Percentiles rank a stretch among this genome's conserved stretches.
phyloP scores from a whole-genome alignment of 257 asterid genomes.

The Rauvolfia tetraphylla region DNA sequence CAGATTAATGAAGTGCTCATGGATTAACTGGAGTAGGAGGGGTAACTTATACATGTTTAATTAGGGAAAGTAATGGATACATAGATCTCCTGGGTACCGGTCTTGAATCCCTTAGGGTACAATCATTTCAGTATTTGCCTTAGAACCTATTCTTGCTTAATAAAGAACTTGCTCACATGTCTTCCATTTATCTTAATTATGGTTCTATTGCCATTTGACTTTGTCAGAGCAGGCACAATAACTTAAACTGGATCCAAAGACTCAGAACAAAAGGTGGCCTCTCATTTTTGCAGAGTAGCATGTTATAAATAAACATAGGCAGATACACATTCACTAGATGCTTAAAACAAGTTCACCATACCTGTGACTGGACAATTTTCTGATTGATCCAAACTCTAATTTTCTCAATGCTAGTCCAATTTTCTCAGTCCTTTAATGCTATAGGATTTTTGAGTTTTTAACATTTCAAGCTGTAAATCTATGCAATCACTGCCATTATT shows the following conservation, averaged over 20 bases:
- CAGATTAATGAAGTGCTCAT: neutral
- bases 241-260: neutral
- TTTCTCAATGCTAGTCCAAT: no score
- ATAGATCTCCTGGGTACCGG: neutral
- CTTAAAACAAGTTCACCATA: neutral
- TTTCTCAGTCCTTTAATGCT: neutral
- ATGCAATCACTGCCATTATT: neutral
- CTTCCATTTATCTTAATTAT: neutral
- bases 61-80: neutral
- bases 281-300: neutral
- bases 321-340: neutral
- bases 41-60: neutral
- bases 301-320: neutral
- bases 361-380: neutral
- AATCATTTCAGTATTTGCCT: neutral
- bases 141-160: neutral
- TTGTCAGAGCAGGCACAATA: neutral
- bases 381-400: neutral
- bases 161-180: neutral
- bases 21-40: neutral
- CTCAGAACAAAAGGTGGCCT: neutral
- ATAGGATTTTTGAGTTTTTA: neutral
- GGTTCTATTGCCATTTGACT: neutral
- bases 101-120: neutral
- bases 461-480: constrained; percentile 4